A percentile compares a stretch with the other conserved stretches of the same genome.
These are phyloP conservation scores for Pluteus cervinus DNA, from an alignment of 768 basidiomycete species.

Conservation along the genomic window DNA sequence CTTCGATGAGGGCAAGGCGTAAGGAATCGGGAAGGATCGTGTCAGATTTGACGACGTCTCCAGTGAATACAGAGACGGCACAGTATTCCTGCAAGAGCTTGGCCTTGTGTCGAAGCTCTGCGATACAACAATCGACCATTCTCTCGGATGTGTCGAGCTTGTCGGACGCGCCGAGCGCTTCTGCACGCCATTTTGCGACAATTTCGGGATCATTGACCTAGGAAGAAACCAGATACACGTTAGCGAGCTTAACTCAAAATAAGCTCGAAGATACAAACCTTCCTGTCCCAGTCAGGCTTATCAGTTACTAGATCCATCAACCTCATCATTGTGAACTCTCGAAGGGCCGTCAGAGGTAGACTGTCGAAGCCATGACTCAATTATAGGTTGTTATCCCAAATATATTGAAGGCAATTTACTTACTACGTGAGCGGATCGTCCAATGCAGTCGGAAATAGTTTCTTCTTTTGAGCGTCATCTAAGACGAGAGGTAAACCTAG, in stretches of 20 bases:
- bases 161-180: slow-evolving; percentile 3
- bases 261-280: slow-evolving; percentile 8
- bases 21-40: slow-evolving; percentile 14
- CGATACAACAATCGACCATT: slow-evolving; percentile 15
- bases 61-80: slow-evolving; percentile 8
- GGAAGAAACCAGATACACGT: background rate
- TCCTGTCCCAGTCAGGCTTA: slow-evolving; percentile 13
- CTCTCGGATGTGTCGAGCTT: slow-evolving; percentile 4
- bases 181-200: slow-evolving; percentile 13
- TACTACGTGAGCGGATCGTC: no score
- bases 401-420: no score
- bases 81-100: no score
- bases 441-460: no score
- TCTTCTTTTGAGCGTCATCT: no score
- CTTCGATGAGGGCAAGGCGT: slow-evolving; percentile 10
- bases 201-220: slow-evolving; percentile 14
- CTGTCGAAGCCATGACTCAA: no score
- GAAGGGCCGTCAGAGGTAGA: slow-evolving; percentile 8
- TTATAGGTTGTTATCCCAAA: no score
- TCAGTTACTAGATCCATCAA: slow-evolving; percentile 17
- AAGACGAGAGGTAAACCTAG: no score
- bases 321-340: slow-evolving; percentile 13
- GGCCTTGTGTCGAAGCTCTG: slow-evolving; percentile 15
- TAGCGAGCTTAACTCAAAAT: background rate
- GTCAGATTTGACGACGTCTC: slow-evolving; percentile 19